A percentile compares a stretch with the other conserved stretches of the same genome.
These are phyloP conservation scores for Pouteria campechiana DNA, from an alignment of 179 eudicot genomes.

Conservation along the genomic window DNA sequence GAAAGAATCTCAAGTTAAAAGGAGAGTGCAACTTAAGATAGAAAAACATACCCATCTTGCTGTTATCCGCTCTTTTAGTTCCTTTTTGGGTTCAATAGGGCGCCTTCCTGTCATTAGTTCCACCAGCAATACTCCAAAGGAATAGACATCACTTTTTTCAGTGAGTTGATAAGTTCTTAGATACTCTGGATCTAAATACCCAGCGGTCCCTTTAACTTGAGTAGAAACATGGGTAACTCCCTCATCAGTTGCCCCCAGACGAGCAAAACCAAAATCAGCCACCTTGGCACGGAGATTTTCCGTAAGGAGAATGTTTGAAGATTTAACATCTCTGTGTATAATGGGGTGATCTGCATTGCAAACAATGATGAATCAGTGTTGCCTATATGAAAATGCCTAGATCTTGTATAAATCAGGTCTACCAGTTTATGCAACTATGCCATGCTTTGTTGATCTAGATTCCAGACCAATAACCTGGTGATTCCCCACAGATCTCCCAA, in stretches of 20 bases:
- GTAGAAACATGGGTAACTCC: conserved; percentile 78
- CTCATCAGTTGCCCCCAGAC: conserved; percentile 56
- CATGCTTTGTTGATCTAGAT: too few species aligned
- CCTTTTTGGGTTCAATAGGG: conserved; percentile 62
- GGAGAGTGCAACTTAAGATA: not conserved
- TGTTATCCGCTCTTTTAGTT: conserved; percentile 58
- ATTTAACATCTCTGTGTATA: conserved; percentile 89
- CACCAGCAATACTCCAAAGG: conserved; percentile 81
- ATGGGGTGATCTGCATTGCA: conserved; percentile 74
- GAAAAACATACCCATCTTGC: conserved; percentile 58
- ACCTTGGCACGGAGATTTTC: conserved; percentile 72
- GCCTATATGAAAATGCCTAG: too few species aligned
- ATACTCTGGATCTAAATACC: conserved; percentile 92
- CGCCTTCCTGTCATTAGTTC: conserved; percentile 86
- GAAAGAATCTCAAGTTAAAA: too few species aligned
- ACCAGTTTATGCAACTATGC: too few species aligned
- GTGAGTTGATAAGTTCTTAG: conserved; percentile 78
- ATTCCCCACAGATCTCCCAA: not conserved
- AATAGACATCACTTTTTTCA: conserved; percentile 91
- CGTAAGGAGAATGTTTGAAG: conserved; percentile 90
- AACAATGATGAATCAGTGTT: not conserved
- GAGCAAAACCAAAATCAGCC: conserved; percentile 93
- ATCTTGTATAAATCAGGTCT: too few species aligned
- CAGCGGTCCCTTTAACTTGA: conserved; percentile 99
- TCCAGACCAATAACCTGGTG: not conserved